A percentile compares a stretch with the other conserved stretches of the same genome.
phyloP scores from a whole-genome alignment of 2,329 filamentous ascomycete genomes.

The Onygena corvina region DNA sequence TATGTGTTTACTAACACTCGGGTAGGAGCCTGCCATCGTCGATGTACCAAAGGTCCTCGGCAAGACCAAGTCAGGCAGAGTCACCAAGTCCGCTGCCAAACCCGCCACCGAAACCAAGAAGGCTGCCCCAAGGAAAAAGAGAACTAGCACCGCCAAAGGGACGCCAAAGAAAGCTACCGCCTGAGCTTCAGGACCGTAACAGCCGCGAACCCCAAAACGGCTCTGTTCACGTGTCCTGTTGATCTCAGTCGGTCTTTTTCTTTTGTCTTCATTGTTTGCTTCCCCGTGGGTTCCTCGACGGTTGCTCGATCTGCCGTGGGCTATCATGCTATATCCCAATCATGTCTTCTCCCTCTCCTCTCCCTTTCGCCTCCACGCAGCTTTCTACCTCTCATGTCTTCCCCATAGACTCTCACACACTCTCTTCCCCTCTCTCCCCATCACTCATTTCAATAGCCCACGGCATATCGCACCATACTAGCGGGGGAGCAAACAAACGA shows the following conservation, averaged over 20 bases:
- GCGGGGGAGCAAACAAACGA: conserved; percentile 6
- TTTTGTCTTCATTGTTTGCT: conserved; percentile 10
- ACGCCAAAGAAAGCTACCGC: neutral
- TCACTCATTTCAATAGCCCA: neutral
- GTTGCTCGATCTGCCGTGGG: neutral
- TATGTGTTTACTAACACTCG: neutral
- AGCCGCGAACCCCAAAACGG: neutral
- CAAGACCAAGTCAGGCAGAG: conserved; percentile 78
- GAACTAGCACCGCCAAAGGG: conserved; percentile 22
- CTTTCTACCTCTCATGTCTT: neutral
- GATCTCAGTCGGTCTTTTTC: neutral
- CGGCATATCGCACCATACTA: neutral
- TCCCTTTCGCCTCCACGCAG: neutral
- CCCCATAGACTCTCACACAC: neutral
- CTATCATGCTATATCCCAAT: neutral
- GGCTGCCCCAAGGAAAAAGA: conserved; percentile 29
- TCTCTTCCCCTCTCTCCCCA: neutral
- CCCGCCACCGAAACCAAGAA: conserved; percentile 36
- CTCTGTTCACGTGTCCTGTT: neutral
- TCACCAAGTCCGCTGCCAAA: conserved; percentile 54
- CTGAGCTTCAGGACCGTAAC: neutral
- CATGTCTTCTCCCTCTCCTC: neutral
- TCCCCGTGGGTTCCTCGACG: conserved; percentile 14
- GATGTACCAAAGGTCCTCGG: conserved; percentile 58
- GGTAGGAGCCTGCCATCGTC: conserved; percentile 51